These are phyloP conservation scores for Suhomyces vadensis DNA, from an alignment of 805 yeast species.

Conservation along the genomic window DNA sequence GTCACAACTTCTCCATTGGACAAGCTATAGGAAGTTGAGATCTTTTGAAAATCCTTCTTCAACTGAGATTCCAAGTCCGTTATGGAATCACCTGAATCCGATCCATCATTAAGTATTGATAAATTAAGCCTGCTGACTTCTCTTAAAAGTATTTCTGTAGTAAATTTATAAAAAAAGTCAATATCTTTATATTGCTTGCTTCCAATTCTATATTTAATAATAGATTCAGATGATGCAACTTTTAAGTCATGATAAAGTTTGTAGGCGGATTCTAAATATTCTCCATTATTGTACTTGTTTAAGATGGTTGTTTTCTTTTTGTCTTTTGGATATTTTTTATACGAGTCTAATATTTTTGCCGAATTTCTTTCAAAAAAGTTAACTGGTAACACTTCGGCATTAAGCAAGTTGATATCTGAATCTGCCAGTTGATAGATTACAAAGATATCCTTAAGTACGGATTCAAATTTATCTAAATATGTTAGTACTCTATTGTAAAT, in stretches of 20 bases:
- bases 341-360: conserved; percentile 43
- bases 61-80: conserved; percentile 46
- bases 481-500: neutral
- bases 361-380: conserved; percentile 50
- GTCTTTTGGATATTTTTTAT: conserved; percentile 34
- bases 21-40: conserved; percentile 51
- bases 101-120: conserved; percentile 16
- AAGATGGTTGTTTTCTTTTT: conserved; percentile 43
- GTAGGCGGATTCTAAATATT: conserved; percentile 50
- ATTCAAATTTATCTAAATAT: conserved; percentile 7
- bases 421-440: conserved; percentile 30
- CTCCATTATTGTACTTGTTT: conserved; percentile 36
- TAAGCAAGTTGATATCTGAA: conserved; percentile 20
- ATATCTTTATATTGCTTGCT: conserved; percentile 49
- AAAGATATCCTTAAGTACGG: conserved; percentile 23
- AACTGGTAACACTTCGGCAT: conserved; percentile 37
- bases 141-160: conserved; percentile 62
- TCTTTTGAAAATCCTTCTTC: conserved; percentile 59
- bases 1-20: conserved; percentile 62
- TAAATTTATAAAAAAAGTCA: conserved; percentile 63
- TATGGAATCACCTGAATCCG: conserved; percentile 14
- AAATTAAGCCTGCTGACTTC: conserved; percentile 54
- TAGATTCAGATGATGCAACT: conserved; percentile 50
- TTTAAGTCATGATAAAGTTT: conserved; percentile 67
- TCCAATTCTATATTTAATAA: conserved; percentile 51